Base-by-base conservation (phyloP, 306 rosid species). In the Echinosophora koreensis region DNA sequence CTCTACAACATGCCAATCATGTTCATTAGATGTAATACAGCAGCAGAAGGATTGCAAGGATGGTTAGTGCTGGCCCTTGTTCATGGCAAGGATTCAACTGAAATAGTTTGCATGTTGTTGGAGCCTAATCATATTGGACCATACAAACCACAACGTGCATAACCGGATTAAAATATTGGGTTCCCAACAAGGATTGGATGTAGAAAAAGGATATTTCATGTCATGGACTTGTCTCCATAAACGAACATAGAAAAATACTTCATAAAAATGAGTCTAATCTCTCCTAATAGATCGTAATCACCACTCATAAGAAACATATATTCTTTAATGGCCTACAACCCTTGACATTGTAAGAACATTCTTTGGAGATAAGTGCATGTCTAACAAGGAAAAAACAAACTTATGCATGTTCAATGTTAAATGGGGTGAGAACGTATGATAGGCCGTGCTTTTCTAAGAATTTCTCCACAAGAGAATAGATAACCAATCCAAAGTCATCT, bases 121-220 rank as follows among this genome's bases (percentile, higher is more conserved):
- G 90, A 90, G 71, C 90, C 92, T 1, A 86, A 86, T 71, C 86
- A 62, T 59, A 71, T 84, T 46, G 92, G 95, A 68, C 89, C 84
- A 0, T 88, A 44, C 50, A 11, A 44, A 44, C n/a, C 50, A 88
- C 69, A 63, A 76, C 17, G 95, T 90, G 66, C 90, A 88, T 52
- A 88, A 61, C 80, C 84, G 69, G 46, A 86, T 88, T 1, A 88
- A 84, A 83, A 68, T 67, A 83, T 81, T 84, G 1, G 92, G 88
- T 6, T 81, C 86, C 1, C 66, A 78, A 77, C 86, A 80, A 71
- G 86, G 91, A 10, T 66, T 87, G 78, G 86, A 85, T 3, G 88
- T 84, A 15, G 87, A 87, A 64, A 81, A 85, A 41, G 86, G 87
- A 6, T 86, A 88, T 76, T 86, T 86, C 85, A 89, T 86, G 14